Percentiles rank a stretch among this genome's conserved stretches.
Conservation (phyloP, 2,329 filamentous ascomycete genomes). For the Blumeria hordei region DNA sequence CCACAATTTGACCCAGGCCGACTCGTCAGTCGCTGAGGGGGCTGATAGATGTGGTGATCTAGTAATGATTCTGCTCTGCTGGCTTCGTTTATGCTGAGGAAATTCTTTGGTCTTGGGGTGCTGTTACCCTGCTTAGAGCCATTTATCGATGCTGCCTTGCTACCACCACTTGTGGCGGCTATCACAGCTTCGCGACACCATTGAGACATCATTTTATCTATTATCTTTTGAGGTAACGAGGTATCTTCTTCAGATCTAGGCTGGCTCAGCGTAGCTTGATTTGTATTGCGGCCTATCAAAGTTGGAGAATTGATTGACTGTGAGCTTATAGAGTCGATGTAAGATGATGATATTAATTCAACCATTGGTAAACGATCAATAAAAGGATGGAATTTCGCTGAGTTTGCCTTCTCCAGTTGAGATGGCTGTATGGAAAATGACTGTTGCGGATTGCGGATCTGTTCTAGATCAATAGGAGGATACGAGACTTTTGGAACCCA, state of each 20-base stretch:
- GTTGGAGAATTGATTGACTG: constrained; percentile 44
- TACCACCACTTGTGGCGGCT: constrained; percentile 39
- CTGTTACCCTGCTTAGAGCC: constrained; percentile 47
- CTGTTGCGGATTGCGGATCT: constrained; percentile 30
- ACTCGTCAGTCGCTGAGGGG: constrained; percentile 6
- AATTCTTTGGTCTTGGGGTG: constrained; percentile 20
- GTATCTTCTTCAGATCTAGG: constrained; percentile 19
- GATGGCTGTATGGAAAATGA: constrained; percentile 19
- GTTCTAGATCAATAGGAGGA: constrained; percentile 39
- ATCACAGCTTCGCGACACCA: constrained; percentile 62
- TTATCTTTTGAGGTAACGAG: constrained; percentile 41
- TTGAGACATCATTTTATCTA: constrained; percentile 51
- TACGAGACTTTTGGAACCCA: constrained; percentile 57
- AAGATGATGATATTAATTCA: constrained; percentile 47
- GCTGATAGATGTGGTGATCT: constrained; percentile 11
- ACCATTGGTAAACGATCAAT: constrained; percentile 49
- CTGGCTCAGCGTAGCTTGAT: constrained; percentile 34
- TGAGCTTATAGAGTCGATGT: constrained; percentile 35
- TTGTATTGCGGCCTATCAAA: constrained; percentile 41
- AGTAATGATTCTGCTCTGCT: constrained; percentile 21
- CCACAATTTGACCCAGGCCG: constrained; percentile 13
- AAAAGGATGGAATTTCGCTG: constrained; percentile 46
- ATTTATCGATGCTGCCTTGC: constrained; percentile 48
- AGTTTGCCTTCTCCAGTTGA: constrained; percentile 28
- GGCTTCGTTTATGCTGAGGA: constrained; percentile 31